Base-by-base conservation (phyloP, 192 early-diverging fungal genomes). In the Spinellus fusiger region DNA sequence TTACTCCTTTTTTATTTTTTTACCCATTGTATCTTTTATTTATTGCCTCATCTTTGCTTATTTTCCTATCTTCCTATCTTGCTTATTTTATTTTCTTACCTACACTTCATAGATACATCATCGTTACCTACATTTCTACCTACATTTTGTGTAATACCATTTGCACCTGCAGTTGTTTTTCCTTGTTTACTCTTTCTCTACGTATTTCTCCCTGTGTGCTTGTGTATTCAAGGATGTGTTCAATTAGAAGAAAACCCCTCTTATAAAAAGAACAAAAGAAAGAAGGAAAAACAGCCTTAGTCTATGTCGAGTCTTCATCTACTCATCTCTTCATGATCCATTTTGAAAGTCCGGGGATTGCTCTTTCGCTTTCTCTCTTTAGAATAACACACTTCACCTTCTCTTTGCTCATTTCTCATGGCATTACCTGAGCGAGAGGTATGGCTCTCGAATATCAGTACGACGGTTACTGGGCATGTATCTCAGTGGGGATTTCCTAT, bases 401-500 rank as follows among this genome's bases (percentile, higher is more conserved):
- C n/a, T n/a, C n/a, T n/a, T n/a, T n/a, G n/a, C n/a, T n/a, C n/a
- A n/a, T n/a, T n/a, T 44, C 40, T 44, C 40, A 44, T 44, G 40
- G 40, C 40, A 18, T n/a, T 44, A 18, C 3, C 40, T 12, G 40
- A 44, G 40, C 13, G 3, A 44, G 15, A 44, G 18, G 40, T 18
- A 12, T 44, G 15, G 18, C 13, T 44, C 13, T 44, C 18, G 10
- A 44, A 18, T 44, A 18, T 18, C 10, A 44, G 13, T 3, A 18
- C 13, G 1, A 18, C 13, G 1, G 18, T 10, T n/a, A 44, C 4
- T 12, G 18, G 18, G 2, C 10, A n/a, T 44, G 13, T 12, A 18
- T 12, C 10, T 12, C 40, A 44, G 18, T 44, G 40, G 40, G 15
- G 40, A 38, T 60, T 60, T 20, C 58, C 58, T 8, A 32, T 60